phyloP scores from a whole-genome alignment of 208 protist species.

The Crithidia sp. region DNA sequence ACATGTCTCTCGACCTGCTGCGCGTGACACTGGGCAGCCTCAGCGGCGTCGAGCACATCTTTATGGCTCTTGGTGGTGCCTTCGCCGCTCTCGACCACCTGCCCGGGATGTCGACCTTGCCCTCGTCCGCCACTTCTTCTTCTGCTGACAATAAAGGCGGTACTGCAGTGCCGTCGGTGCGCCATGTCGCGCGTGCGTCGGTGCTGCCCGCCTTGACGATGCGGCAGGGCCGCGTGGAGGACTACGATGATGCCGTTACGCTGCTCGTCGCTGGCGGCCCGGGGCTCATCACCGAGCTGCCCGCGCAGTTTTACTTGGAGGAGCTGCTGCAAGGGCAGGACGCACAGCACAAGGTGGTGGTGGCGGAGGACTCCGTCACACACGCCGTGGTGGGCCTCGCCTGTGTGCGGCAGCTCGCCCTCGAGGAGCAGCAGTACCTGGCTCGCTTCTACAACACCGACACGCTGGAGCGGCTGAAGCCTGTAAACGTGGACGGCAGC shows the following conservation, averaged over 20 bases:
- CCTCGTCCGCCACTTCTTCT: constrained; percentile 1
- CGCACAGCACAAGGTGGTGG: constrained; percentile 68
- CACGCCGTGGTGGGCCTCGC: constrained; percentile 81
- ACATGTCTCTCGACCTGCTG: constrained; percentile 53
- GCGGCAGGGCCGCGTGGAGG: constrained; percentile 83
- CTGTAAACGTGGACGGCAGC: constrained; percentile 25
- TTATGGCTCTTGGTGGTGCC: constrained; percentile 19
- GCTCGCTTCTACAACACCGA: constrained; percentile 79
- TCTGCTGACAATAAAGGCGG: not conserved
- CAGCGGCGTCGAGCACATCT: constrained; percentile 50
- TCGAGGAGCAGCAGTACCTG: constrained; percentile 70
- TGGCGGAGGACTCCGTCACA: constrained; percentile 80
- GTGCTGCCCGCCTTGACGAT: constrained; percentile 63
- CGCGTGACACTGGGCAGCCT: constrained; percentile 46
- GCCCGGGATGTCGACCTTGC: constrained; percentile 6
- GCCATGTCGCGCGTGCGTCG: constrained; percentile 38
- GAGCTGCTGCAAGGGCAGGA: constrained; percentile 90
- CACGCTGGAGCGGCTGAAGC: constrained; percentile 62
- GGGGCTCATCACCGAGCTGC: constrained; percentile 79
- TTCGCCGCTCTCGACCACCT: constrained; percentile 10
- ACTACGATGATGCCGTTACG: constrained; percentile 91
- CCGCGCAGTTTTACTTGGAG: constrained; percentile 83
- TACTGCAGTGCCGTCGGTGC: constrained; percentile 11
- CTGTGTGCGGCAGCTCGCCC: constrained; percentile 59
- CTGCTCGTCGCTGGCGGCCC: constrained; percentile 60